Conservation (phyloP, 495 filamentous ascomycete species). For the Aspergillus saccharolyticus region DNA sequence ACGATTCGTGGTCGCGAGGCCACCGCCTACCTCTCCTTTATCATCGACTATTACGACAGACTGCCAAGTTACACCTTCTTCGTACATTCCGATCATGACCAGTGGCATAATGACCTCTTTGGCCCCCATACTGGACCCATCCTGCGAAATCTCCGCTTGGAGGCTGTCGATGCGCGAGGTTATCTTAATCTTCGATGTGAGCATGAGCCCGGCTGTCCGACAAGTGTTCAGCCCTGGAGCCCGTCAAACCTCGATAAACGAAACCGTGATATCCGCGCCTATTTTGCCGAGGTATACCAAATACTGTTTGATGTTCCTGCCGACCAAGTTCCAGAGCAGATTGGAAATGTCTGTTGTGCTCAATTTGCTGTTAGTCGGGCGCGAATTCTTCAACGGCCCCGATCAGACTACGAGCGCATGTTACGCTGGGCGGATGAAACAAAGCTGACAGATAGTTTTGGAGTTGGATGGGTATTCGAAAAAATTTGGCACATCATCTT, state of each 20-base stretch:
- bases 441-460: constrained; percentile 32
- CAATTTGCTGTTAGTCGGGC: constrained; percentile 46
- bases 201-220: constrained; percentile 35
- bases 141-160: constrained; percentile 28
- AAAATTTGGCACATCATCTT: constrained; percentile 42
- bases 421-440: constrained; percentile 36
- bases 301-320: constrained; percentile 23
- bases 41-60: constrained; percentile 34
- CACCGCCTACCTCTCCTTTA: constrained; percentile 37
- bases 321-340: constrained; percentile 30
- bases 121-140: constrained; percentile 26
- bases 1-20: constrained; percentile 37
- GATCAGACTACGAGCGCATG: constrained; percentile 39
- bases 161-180: constrained; percentile 35
- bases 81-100: constrained; percentile 35
- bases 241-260: constrained; percentile 33
- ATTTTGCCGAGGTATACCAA: constrained; percentile 32
- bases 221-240: constrained; percentile 23
- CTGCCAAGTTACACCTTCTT: constrained; percentile 37
- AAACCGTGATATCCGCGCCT: constrained; percentile 31
- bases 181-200: constrained; percentile 39
- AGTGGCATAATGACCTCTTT: constrained; percentile 44
- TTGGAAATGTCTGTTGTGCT: constrained; percentile 46
- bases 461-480: constrained; percentile 42
- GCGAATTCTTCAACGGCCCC: constrained; percentile 35